Percentiles rank a stretch among this genome's conserved stretches.
These are phyloP conservation scores for Saccharomycopsis synnaedendra DNA, from an alignment of 805 yeast genomes.

Conservation along the genomic window DNA sequence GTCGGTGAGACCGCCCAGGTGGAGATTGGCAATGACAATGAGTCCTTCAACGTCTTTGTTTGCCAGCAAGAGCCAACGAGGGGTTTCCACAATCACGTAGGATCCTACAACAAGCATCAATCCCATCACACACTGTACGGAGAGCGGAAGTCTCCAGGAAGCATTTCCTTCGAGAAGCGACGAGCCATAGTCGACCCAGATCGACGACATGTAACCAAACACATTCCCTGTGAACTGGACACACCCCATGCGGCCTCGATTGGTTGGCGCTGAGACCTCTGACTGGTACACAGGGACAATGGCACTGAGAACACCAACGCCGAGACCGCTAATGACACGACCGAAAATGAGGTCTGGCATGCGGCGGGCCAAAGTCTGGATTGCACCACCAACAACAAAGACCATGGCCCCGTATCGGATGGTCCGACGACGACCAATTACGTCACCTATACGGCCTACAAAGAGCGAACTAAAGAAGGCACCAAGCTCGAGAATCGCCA, in stretches of 20 bases:
- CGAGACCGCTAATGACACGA: conserved; percentile 71
- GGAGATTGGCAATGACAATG: conserved; percentile 73
- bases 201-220: conserved; percentile 68
- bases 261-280: conserved; percentile 80
- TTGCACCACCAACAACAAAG: conserved; percentile 66
- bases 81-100: conserved; percentile 72
- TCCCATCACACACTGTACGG: conserved; percentile 69
- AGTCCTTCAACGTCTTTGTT: conserved; percentile 77
- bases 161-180: conserved; percentile 48
- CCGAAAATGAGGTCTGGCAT: conserved; percentile 57
- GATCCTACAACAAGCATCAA: conserved; percentile 60
- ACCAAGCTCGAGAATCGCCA: conserved; percentile 81
- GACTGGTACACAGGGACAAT: conserved; percentile 84
- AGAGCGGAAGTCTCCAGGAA: conserved; percentile 73
- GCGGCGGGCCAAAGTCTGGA: conserved; percentile 53
- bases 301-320: conserved; percentile 75
- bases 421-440: conserved; percentile 67
- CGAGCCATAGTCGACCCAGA: conserved; percentile 79
- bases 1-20: conserved; percentile 66
- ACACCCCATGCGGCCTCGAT: conserved; percentile 76
- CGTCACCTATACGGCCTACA: conserved; percentile 70
- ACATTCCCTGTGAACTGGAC: conserved; percentile 84
- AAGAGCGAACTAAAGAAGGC: conserved; percentile 71
- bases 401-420: conserved; percentile 70
- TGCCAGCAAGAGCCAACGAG: conserved; percentile 80